Base-by-base conservation (phyloP, 768 basidiomycete species). In the Cystobasidium tubakii region DNA sequence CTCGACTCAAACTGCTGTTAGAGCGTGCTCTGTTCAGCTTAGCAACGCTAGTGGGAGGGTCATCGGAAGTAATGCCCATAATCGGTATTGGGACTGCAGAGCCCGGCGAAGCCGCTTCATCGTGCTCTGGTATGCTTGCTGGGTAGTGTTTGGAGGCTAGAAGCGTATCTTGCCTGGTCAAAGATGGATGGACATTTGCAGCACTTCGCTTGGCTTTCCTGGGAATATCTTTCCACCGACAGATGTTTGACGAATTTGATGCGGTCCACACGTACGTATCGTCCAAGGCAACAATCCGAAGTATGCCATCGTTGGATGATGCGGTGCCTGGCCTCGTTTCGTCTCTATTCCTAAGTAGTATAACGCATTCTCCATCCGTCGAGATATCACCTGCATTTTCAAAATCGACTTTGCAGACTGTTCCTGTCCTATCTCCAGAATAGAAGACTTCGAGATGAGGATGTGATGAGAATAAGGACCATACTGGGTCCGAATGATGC, bases 191-290 rank as follows among this genome's bases (percentile, higher is more conserved):
- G 21, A 19, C 46, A 50, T 50, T 6, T 15, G 46, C 46, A 60
- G 57, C 57, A 15, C 29, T 27, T 29, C 76, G 81, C 66, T 55
- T 71, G 7, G 53, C 15, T 39, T 39, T 55, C 25, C 83, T 80
- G 7, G 90, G 89, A 0, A 90, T 86, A 73, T 84, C 83, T 50
- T 83, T 84, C 94, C 93, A 98, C 27, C 92, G 85, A 78, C 85
- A 88, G 77, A 97, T 85, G 66, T 85, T 89, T 7, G 92, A 92
- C 54, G 85, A 87, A 7, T 91, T 89, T 0, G 89, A 88, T 0
- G 93, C 92, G 0, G 93, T 91, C 94, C 94, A 98, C 1, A 97
- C 84, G 42, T 89, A 84, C 66, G 86, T 85, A 78, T 96, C 90
- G 77, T 93, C 91, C 83, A 90, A 86, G 0, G 86, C 88, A 25